phyloP scores from a whole-genome alignment of 1,139 yeast genomes.

The Taphrina flavorubra region DNA sequence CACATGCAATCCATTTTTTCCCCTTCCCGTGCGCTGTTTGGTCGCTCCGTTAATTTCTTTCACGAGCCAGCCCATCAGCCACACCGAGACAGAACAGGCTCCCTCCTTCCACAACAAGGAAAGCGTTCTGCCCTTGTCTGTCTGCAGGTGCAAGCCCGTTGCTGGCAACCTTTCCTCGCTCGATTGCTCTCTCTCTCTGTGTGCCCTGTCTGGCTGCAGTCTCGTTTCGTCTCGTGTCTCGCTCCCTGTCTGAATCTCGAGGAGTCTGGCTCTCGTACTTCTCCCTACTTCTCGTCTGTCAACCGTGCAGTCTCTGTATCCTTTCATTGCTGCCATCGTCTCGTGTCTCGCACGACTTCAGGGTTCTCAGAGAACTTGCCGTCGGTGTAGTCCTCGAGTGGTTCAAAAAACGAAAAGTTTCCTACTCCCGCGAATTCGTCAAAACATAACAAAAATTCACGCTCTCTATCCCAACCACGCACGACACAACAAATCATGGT shows the following conservation, averaged over 20 bases:
- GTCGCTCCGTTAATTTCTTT: no score
- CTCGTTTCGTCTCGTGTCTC: constrained; percentile 18
- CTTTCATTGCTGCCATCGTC: neutral
- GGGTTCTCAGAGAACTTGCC: no score
- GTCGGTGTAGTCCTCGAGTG: no score
- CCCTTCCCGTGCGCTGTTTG: no score
- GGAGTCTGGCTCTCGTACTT: constrained; percentile 1
- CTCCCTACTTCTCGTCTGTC: neutral
- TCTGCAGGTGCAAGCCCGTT: neutral
- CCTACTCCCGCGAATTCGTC: constrained; percentile 9
- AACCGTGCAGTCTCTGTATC: neutral
- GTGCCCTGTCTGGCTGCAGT: neutral
- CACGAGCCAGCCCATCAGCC: no score
- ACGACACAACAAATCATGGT: constrained; percentile 1
- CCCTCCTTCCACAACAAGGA: no score
- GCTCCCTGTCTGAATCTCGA: neutral
- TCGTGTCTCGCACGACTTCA: no score
- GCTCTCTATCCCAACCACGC: neutral
- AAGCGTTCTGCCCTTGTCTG: neutral
- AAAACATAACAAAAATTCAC: constrained; percentile 14
- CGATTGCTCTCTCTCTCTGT: no score
- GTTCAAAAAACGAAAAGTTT: neutral
- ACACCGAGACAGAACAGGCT: no score
- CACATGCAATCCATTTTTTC: no score
- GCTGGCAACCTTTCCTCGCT: constrained; percentile 11